phyloP scores from a whole-genome alignment of 345 rosid species.

The Arabis alpina region DNA sequence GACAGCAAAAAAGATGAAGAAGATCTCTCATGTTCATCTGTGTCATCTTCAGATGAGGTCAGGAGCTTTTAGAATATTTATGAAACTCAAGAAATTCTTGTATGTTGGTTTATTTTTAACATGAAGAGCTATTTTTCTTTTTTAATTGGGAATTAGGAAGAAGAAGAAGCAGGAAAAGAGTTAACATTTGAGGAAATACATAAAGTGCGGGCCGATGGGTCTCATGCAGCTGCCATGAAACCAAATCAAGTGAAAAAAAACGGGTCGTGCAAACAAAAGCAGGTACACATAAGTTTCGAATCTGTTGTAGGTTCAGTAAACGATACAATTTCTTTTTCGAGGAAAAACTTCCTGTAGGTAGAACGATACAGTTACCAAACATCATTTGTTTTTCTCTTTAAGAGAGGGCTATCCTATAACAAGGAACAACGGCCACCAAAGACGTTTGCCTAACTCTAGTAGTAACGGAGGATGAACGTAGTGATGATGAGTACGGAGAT shows the following conservation, averaged over 20 bases:
- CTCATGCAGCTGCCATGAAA: conserved; percentile 49
- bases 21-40: conserved; percentile 27
- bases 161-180: conserved; percentile 63
- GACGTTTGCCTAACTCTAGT: too few relatives aligned
- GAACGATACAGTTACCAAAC: conserved; percentile 42
- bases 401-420: too few relatives aligned
- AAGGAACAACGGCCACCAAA: too few relatives aligned
- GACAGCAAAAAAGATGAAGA: conserved; percentile 27
- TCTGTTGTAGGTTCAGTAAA: conserved; percentile 66
- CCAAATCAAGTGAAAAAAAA: conserved; percentile 47
- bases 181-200: conserved; percentile 85
- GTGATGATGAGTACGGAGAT: too few relatives aligned
- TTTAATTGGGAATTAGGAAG: conserved; percentile 49
- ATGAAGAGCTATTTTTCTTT: too few relatives aligned
- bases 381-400: too few relatives aligned
- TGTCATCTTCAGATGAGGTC: conserved; percentile 44
- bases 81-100: background rate
- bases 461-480: too few relatives aligned
- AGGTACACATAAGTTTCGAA: conserved; percentile 45
- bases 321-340: conserved; percentile 72
- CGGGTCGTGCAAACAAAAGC: conserved; percentile 72
- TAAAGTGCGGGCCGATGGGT: conserved; percentile 71
- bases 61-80: conserved; percentile 8
- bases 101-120: background rate
- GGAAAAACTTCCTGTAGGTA: conserved; percentile 61